These are phyloP conservation scores for Fragilariopsis cylindrus DNA, from an alignment of 108 stramenopile genomes.

Conservation along the genomic window DNA sequence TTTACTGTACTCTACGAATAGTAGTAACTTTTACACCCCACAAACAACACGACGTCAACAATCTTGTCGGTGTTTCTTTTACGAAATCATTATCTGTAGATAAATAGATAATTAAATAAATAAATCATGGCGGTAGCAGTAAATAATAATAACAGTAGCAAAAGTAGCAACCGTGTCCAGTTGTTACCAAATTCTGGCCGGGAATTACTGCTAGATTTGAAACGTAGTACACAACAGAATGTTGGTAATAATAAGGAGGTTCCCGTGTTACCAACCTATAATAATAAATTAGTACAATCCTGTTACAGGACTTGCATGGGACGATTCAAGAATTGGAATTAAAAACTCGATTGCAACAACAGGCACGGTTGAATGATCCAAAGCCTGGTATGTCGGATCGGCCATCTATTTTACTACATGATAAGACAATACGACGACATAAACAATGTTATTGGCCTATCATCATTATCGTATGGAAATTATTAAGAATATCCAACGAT, in stretches of 20 bases:
- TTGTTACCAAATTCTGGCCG: conserved; percentile 50
- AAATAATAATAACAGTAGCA: neutral
- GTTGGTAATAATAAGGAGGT: neutral
- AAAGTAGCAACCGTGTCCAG: conserved; percentile 6
- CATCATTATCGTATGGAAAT: conserved; percentile 74
- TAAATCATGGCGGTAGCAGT: neutral
- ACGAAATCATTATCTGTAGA: neutral
- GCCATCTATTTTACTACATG: conserved; percentile 82
- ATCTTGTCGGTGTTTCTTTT: neutral
- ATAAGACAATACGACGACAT: conserved; percentile 84
- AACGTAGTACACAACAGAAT: conserved; percentile 59
- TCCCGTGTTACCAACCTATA: conserved; percentile 88
- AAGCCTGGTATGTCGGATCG: conserved; percentile 54
- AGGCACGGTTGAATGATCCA: neutral
- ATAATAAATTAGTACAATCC: conserved; percentile 71
- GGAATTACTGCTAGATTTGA: conserved; percentile 88
- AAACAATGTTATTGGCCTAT: conserved; percentile 95
- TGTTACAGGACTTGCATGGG: conserved; percentile 57
- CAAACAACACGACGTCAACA: neutral
- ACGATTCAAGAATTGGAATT: conserved; percentile 61
- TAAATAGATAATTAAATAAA: too few relatives aligned
- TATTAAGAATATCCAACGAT: conserved; percentile 29
- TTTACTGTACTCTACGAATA: neutral
- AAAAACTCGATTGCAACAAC: conserved; percentile 43
- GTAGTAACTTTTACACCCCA: neutral